Conservation (phyloP, 352 stramenopile species). For the Phytopythium mirpurense region DNA sequence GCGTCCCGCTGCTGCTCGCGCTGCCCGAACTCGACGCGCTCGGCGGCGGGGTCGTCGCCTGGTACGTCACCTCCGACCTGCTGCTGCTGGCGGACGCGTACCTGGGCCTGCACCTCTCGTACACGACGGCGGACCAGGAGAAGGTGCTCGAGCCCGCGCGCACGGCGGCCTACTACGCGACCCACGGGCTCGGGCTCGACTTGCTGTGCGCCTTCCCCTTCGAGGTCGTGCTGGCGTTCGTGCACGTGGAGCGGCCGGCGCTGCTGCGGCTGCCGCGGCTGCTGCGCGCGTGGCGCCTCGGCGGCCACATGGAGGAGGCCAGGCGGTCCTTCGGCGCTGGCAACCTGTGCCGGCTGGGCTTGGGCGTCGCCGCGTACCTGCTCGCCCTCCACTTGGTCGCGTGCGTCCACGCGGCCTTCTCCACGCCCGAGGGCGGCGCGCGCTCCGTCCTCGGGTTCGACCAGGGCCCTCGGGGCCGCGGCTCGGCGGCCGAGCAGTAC, state of each 20-base stretch:
- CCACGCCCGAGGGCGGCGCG: not conserved
- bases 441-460: not conserved
- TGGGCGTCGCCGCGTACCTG: constrained; percentile 11
- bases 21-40: constrained; percentile 27
- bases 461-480: not conserved
- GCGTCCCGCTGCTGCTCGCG: constrained; percentile 30
- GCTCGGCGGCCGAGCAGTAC: constrained; percentile 22
- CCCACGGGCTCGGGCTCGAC: constrained; percentile 22
- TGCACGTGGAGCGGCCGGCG: constrained; percentile 10
- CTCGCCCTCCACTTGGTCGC: constrained; percentile 25
- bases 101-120: constrained; percentile 38
- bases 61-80: constrained; percentile 27
- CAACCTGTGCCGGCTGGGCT: constrained; percentile 7
- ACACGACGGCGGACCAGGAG: constrained; percentile 16
- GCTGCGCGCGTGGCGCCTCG: constrained; percentile 28
- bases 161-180: constrained; percentile 22
- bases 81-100: constrained; percentile 39
- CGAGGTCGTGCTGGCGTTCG: constrained; percentile 14
- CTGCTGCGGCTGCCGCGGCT: constrained; percentile 29
- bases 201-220: constrained; percentile 42
- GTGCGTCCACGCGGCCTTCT: constrained; percentile 15
- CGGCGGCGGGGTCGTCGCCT: constrained; percentile 9
- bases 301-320: constrained; percentile 31
- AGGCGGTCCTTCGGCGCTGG: constrained; percentile 14
- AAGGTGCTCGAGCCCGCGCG: constrained; percentile 17